These are phyloP conservation scores for Fusarium brevicatenulatum DNA, from an alignment of 2,329 filamentous ascomycete genomes.

Conservation along the genomic window DNA sequence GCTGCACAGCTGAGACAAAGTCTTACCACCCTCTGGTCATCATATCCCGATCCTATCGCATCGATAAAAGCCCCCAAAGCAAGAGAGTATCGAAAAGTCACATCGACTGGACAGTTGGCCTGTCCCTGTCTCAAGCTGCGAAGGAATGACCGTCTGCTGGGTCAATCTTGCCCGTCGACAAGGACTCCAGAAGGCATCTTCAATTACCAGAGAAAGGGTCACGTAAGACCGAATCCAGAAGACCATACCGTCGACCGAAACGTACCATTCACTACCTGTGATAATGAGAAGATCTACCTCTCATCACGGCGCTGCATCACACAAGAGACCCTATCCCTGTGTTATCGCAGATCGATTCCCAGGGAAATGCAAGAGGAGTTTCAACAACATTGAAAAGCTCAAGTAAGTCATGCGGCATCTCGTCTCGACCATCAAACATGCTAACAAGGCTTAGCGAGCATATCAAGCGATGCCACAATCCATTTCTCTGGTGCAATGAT, in stretches of 20 bases:
- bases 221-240: no score
- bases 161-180: neutral
- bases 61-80: neutral
- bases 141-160: neutral
- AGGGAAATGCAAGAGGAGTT: neutral
- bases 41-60: neutral
- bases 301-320: neutral
- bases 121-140: neutral
- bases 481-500: neutral
- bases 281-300: neutral
- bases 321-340: neutral
- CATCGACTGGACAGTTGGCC: neutral
- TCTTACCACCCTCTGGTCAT: neutral
- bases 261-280: neutral
- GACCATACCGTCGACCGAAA: neutral
- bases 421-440: fast-evolving
- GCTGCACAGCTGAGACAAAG: neutral
- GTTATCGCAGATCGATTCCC: neutral
- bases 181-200: neutral
- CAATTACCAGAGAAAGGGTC: neutral
- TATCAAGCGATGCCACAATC: neutral
- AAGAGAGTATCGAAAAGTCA: neutral
- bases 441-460: slow-evolving; percentile 1
- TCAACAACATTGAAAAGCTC: slow-evolving; percentile 4
- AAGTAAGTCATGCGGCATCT: neutral